Evolutionary conservation across 192 early-diverging fungal species (phyloP).

Genomic region (Coemansia furcata): DNA sequence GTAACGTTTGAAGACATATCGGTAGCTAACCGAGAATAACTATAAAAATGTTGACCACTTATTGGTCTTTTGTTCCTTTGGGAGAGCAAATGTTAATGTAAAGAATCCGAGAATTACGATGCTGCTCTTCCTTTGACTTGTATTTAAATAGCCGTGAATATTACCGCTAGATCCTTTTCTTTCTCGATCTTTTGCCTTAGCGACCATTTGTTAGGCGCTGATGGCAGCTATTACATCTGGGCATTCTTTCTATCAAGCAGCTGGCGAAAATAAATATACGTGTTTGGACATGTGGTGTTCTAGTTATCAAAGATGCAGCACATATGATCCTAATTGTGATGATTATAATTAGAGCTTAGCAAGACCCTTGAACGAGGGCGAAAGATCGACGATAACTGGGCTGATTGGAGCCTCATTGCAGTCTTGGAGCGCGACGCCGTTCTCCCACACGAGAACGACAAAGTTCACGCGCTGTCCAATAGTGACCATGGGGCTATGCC

Average conservation of each 20-base stretch:
- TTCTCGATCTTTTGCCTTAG: background rate
- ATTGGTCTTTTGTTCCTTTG: background rate
- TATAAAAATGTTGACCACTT: background rate
- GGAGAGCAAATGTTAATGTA: background rate
- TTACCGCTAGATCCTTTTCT: background rate
- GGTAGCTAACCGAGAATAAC: background rate
- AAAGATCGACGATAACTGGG: slow-evolving; percentile 35
- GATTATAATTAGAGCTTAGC: slow-evolving; percentile 26
- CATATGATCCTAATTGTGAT: background rate
- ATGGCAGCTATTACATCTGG: background rate
- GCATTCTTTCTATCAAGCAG: background rate
- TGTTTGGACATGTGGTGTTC: background rate
- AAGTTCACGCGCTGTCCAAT: slow-evolving; percentile 65
- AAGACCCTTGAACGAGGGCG: slow-evolving; percentile 42
- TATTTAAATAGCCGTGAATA: background rate
- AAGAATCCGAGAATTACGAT: background rate
- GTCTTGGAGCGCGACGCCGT: slow-evolving; percentile 68
- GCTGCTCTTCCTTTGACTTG: background rate
- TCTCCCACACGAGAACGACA: slow-evolving; percentile 76
- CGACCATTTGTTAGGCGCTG: background rate
- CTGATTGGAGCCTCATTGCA: slow-evolving; percentile 61
- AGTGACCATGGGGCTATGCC: slow-evolving; percentile 91
- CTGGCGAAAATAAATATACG: background rate
- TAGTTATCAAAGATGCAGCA: background rate
- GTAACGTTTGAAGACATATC: background rate